Percentiles rank a stretch among this genome's conserved stretches.
Evolutionary conservation across 2,329 filamentous ascomycete genomes (phyloP).

Genomic region (Thelonectria discophora): DNA sequence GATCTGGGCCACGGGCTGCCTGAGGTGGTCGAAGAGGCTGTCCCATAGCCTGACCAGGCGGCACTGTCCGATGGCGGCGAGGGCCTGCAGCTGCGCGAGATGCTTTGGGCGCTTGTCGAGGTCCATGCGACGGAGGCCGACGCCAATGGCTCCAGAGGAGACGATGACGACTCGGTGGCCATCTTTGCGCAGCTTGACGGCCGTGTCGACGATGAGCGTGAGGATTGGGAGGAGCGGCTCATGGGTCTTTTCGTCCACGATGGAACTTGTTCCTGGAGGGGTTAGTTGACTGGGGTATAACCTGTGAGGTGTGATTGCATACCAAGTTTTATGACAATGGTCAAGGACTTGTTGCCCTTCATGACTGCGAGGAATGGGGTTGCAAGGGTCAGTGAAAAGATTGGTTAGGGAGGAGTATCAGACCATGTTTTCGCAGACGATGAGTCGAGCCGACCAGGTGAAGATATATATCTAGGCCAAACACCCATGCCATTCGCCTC

Average conservation of each 20-base stretch:
- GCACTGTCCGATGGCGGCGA: conserved; percentile 96
- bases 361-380: conserved; percentile 57
- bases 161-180: conserved; percentile 96
- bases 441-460: conserved; percentile 1
- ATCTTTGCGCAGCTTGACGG: conserved; percentile 85
- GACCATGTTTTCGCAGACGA: not conserved
- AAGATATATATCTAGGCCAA: conserved; percentile 19
- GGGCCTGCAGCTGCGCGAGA: conserved; percentile 85
- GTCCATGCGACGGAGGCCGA: conserved; percentile 90
- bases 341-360: conserved; percentile 64
- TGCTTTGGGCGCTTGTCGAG: conserved; percentile 88
- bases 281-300: conserved; percentile 38
- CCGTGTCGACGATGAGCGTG: conserved; percentile 93
- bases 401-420: no score
- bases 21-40: conserved; percentile 84
- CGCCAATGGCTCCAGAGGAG: conserved; percentile 95
- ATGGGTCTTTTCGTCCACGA: conserved; percentile 95
- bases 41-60: conserved; percentile 96
- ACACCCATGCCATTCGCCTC: conserved; percentile 18
- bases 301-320: conserved; percentile 44
- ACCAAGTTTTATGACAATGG: conserved; percentile 89
- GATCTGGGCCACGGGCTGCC: conserved; percentile 93
- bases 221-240: conserved; percentile 92
- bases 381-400: conserved; percentile 61
- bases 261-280: conserved; percentile 89